Base-by-base conservation (phyloP, 768 basidiomycete species). In the Panellus pusillus region DNA sequence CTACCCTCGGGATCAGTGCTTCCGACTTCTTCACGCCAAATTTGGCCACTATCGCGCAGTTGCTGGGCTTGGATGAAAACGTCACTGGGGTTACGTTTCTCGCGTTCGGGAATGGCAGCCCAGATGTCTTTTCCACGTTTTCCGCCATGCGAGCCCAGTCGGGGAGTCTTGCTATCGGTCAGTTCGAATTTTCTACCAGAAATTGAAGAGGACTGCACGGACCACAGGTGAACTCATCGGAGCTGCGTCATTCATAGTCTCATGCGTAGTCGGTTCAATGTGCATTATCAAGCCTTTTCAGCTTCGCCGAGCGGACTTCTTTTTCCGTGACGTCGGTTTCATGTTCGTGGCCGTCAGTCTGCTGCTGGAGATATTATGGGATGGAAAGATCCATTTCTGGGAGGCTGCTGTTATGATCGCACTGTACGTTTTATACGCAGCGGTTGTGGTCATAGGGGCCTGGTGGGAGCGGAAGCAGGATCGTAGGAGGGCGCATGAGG, bases 1-100 rank as follows among this genome's bases (percentile, higher is more conserved):
- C 93, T 18, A 95, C 91, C 32, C 87, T 98, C 32, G 94, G 94
- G 4, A 97, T 97, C 67, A 87, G 86, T 59, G 94, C 95, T 6
- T 90, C 93, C 15, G 96, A 98, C 71, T 98, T 98, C 73, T 98
- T 98, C 78, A 94, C 91, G 47, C 95, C 95, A 1, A 98, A 99
- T 68, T 80, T 99, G 15, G 89, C 90, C 0, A 92, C 95, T 1
- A 88, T 98, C 29, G 85, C 96, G 0, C 81, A 87, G 45, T 73
- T 91, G 4, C 81, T 99, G 4, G 90, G 93, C 0, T 71, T 99
- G 37, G 90, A 91, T 63, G 94, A 99, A 66, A 91, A 91, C 50
- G 86, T 98, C 14, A 94, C 97, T 0, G 97, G 97, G 0, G 95
- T 98, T 19, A 99, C 97, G 0, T 91, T 99, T 62, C 79, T 99